These are phyloP conservation scores for Ensete glaucum DNA, from an alignment of 176 grass and related monocot genomes.

Conservation along the genomic window DNA sequence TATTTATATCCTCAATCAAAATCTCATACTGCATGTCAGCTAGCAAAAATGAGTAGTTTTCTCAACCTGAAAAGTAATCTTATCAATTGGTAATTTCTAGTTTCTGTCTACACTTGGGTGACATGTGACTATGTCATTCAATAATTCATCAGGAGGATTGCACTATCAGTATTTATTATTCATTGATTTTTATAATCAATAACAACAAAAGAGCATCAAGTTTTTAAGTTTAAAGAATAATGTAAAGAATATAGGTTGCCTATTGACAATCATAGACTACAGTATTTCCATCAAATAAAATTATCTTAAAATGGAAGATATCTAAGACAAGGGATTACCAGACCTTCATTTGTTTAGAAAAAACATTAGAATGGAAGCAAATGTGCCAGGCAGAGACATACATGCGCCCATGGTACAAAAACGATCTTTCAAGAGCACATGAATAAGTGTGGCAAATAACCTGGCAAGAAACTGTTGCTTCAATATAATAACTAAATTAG, in stretches of 20 bases:
- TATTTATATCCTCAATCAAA: too few species aligned
- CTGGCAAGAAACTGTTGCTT: slow-evolving; percentile 25
- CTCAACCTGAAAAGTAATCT: too few species aligned
- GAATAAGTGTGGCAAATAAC: slow-evolving; percentile 71
- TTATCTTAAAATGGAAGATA: background rate
- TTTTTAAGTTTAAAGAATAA: background rate
- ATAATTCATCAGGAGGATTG: too few species aligned
- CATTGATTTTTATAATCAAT: too few species aligned
- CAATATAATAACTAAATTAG: background rate
- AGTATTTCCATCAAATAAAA: too few species aligned
- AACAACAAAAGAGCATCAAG: background rate
- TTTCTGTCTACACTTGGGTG: too few species aligned
- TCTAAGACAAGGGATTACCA: slow-evolving; percentile 16
- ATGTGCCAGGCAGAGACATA: slow-evolving; percentile 84
- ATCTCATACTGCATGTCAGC: too few species aligned
- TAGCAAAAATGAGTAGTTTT: too few species aligned
- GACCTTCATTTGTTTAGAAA: slow-evolving; percentile 83
- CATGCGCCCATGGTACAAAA: slow-evolving; percentile 80
- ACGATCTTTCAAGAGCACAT: slow-evolving; percentile 82
- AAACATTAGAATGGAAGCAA: slow-evolving; percentile 81
- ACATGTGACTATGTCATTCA: too few species aligned
- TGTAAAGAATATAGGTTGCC: background rate
- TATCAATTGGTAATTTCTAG: too few species aligned
- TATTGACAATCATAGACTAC: too few species aligned
- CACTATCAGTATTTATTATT: too few species aligned